These are phyloP conservation scores for Raphanus sativus DNA, from an alignment of 345 rosid species.

Conservation along the genomic window DNA sequence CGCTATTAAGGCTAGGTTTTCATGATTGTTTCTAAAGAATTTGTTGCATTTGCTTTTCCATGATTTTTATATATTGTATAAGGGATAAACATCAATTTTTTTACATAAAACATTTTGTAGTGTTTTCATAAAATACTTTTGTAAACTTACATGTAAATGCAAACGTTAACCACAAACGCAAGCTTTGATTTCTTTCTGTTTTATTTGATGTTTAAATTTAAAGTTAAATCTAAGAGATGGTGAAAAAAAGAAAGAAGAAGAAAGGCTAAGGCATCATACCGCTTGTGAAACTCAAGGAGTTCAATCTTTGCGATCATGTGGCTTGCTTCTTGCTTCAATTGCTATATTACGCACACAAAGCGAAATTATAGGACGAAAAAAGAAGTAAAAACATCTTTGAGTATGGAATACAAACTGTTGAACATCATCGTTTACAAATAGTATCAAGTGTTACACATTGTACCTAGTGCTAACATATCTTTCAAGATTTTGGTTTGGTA, in stretches of 20 bases:
- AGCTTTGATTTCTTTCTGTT: not conserved
- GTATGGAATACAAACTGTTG: not conserved
- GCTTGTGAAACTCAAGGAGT: conserved; percentile 48
- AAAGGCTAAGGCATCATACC: conserved; percentile 41
- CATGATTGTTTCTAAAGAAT: not conserved
- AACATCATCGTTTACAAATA: not conserved
- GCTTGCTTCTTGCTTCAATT: conserved; percentile 48
- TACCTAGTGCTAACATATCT: not conserved
- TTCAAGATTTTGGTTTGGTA: conserved; percentile 13
- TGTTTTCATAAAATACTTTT: not conserved
- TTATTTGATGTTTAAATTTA: not conserved
- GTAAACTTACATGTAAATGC: not conserved
- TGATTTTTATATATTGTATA: not conserved
- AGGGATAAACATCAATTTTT: not conserved
- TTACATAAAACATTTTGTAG: not conserved
- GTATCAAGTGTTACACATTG: not conserved
- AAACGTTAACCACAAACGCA: not conserved
- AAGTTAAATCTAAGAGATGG: not conserved
- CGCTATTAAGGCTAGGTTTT: not conserved
- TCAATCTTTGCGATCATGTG: conserved; percentile 57
- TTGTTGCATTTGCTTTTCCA: not conserved
- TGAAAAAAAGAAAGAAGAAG: not conserved
- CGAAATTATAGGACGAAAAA: conserved; percentile 1
- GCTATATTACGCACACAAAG: conserved; percentile 43
- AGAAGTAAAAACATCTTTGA: not conserved